Evolutionary conservation across 306 rosid species (phyloP).

Genomic region (Canavalia gladiata): DNA sequence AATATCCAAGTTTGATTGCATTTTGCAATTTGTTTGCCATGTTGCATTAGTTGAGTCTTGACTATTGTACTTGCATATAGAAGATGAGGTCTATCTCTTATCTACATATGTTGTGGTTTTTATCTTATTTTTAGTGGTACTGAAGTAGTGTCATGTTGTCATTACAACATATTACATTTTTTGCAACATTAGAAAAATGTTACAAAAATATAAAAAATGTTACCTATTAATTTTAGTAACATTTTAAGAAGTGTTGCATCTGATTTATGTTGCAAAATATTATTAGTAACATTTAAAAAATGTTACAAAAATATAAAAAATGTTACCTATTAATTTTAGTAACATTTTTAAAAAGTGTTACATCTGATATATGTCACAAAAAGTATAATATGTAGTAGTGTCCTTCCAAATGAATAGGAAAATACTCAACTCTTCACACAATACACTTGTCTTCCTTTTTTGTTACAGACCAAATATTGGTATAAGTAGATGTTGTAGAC

Average conservation of each 20-base stretch:
- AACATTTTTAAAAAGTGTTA: too few relatives aligned
- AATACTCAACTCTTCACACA: not conserved
- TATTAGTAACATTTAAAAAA: too few relatives aligned
- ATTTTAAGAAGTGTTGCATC: too few relatives aligned
- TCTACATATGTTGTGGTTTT: not conserved
- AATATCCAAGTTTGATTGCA: not conserved
- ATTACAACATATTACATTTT: too few relatives aligned
- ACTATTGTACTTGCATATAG: conserved; percentile 5
- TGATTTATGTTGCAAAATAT: too few relatives aligned
- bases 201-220: too few relatives aligned
- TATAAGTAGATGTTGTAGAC: not conserved
- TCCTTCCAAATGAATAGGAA: conserved; percentile 11
- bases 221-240: too few relatives aligned
- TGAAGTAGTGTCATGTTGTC: conserved; percentile 5
- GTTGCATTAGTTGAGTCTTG: conserved; percentile 20
- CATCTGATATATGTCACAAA: too few relatives aligned
- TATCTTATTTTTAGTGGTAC: conserved; percentile 4
- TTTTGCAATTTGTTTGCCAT: not conserved
- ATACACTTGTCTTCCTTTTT: not conserved
- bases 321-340: too few relatives aligned
- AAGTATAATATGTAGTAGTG: not conserved
- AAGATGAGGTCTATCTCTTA: conserved; percentile 19
- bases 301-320: too few relatives aligned
- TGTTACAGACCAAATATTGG: not conserved
- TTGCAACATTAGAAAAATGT: too few relatives aligned